Conservation (phyloP, 192 early-diverging fungal genomes). For the Hyaloraphidium curvatum region DNA sequence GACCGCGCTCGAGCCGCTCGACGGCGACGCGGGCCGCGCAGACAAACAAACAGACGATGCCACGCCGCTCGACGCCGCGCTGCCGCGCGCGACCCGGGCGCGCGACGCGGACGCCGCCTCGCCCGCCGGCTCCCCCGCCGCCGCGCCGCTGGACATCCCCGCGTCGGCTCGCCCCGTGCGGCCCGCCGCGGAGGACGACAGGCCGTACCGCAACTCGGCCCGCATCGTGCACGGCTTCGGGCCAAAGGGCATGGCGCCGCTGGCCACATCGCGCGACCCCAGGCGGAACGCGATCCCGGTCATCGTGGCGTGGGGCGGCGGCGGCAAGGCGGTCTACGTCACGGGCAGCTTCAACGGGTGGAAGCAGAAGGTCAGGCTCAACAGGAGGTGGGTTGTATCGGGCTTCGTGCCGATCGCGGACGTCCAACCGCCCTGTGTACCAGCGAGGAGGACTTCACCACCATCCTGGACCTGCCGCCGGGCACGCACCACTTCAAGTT, state of each 20-base stretch:
- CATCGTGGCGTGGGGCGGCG: constrained; percentile 72
- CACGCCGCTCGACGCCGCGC: too few species aligned
- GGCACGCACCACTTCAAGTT: constrained; percentile 94
- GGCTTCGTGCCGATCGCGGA: neutral
- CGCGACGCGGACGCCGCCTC: too few species aligned
- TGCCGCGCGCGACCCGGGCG: too few species aligned
- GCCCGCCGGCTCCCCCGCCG: too few species aligned
- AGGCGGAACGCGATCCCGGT: constrained; percentile 48
- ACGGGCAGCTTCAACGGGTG: constrained; percentile 96
- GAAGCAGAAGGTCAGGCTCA: constrained; percentile 76
- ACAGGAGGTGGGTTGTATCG: constrained; percentile 11
- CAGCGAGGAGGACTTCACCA: constrained; percentile 55
- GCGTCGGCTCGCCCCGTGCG: too few species aligned
- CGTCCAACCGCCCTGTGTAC: neutral
- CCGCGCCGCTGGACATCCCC: too few species aligned
- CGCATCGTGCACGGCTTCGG: constrained; percentile 15
- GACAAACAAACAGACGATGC: too few species aligned
- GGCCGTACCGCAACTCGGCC: constrained; percentile 13
- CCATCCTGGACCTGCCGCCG: constrained; percentile 69
- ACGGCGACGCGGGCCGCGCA: too few species aligned
- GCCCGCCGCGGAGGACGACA: too few species aligned
- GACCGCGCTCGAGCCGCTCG: too few species aligned
- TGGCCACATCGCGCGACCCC: constrained; percentile 4
- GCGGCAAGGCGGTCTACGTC: constrained; percentile 68
- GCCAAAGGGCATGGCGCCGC: constrained; percentile 4